Base-by-base conservation (phyloP, 2,329 filamentous ascomycete genomes). In the Hirsutella minnesotensis region DNA sequence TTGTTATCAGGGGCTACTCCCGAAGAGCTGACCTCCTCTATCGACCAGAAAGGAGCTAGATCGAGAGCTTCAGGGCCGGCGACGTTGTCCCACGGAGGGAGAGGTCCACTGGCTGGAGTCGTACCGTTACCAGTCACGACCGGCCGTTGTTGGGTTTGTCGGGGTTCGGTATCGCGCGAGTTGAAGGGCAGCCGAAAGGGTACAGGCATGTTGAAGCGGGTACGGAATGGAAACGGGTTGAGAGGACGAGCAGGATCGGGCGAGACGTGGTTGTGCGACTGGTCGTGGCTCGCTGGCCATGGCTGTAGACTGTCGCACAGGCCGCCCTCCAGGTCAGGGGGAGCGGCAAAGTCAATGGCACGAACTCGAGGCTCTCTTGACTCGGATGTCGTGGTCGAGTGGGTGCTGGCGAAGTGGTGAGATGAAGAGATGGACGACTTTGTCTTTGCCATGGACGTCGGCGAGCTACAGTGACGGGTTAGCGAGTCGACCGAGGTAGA, bases 191-290 rank as follows among this genome's bases (percentile, higher is more conserved):
- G 24, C 2, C 50, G 42, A 30, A 55, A 50, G 3, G 56, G 50
- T 4, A 53, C 44, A 15, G 46, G 41, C 4, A 62, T 44, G 43
- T 55, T 51, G 46, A 60, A 45, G 16, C 49, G 52, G n/a, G 58
- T 62, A 39, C 57, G 56, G 51, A 63, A 60, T 35, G 54, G 52
- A 31, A 63, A 62, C 16, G 60, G 59, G 43, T 61, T 63, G 18
- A 38, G 41, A 18, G 18, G 34, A 5, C 18, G 22, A 9, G 27
- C 36, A 7, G 38, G 36, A 39, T 43, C 40, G 5, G 24, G 9
- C 13, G 41, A 9, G 3, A 39, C 7, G 34, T 9, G 35, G 19
- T 43, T 36, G 3, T 42, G 18, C 7, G 42, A 19, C 33, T 16
- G 15, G n/a, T 18, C 33, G 13, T 34, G 7, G 33, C 15, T 16